These are phyloP conservation scores for Malbranchea zuffiana DNA, from an alignment of 2,329 filamentous ascomycete genomes.

Conservation along the genomic window DNA sequence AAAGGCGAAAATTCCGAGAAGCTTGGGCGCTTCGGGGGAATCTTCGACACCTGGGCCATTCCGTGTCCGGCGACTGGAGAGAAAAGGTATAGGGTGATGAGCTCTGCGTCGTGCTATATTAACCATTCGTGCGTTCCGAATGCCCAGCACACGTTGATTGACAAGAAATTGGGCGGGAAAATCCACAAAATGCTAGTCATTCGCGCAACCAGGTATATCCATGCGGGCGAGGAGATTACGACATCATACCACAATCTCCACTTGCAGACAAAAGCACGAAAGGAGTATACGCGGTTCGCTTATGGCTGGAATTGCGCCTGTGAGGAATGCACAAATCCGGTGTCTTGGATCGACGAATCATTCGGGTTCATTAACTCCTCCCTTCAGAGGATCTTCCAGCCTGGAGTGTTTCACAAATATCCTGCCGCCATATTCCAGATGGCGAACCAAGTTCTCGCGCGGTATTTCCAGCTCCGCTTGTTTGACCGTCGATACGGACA, in stretches of 20 bases:
- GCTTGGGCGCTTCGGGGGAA: conserved; percentile 6
- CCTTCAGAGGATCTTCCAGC: conserved; percentile 4
- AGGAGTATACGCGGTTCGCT: conserved; percentile 7
- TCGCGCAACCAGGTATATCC: conserved; percentile 16
- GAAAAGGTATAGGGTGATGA: neutral
- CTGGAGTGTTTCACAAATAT: conserved; percentile 6
- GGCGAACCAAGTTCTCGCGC: conserved; percentile 10
- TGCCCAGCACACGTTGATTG: conserved; percentile 12
- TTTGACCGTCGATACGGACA: conserved; percentile 14
- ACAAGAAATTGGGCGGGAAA: neutral
- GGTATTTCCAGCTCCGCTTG: conserved; percentile 4
- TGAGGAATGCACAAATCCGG: conserved; percentile 14
- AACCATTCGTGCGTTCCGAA: conserved; percentile 23
- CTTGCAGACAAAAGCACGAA: conserved; percentile 9
- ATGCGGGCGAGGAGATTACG: conserved; percentile 19
- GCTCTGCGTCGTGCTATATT: conserved; percentile 6
- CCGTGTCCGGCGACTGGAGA: neutral
- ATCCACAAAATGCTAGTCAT: conserved; percentile 8
- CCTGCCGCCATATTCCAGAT: conserved; percentile 15
- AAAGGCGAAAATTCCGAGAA: neutral
- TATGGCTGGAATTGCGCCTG: conserved; percentile 22
- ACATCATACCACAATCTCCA: conserved; percentile 8
- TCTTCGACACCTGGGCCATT: conserved; percentile 10
- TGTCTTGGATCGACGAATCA: conserved; percentile 10
- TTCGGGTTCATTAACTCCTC: conserved; percentile 10